Percentiles rank a stretch among this genome's conserved stretches.
These are phyloP conservation scores for Magnolia kwangsiensis DNA, from an alignment of 164 flowering plant genomes.

Conservation along the genomic window DNA sequence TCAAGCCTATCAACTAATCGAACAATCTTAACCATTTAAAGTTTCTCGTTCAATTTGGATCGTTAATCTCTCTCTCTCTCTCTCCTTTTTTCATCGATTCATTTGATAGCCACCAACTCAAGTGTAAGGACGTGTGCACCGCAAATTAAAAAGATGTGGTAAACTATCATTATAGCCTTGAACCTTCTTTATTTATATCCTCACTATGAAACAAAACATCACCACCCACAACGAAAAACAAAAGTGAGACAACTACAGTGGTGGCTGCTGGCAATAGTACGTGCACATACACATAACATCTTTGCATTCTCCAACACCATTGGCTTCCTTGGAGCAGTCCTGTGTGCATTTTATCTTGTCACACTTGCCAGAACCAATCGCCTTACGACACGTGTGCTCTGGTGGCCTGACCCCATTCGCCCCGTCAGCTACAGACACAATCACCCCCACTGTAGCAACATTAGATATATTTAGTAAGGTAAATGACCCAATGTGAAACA, in stretches of 20 bases:
- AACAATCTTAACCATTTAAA: too few species aligned
- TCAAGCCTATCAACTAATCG: too few species aligned
- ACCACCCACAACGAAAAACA: too few species aligned
- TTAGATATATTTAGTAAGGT: not conserved
- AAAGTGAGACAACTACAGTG: not conserved
- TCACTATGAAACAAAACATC: not conserved
- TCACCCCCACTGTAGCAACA: not conserved
- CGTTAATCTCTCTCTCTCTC: too few species aligned
- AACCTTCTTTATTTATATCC: not conserved
- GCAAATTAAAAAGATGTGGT: not conserved
- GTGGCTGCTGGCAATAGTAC: not conserved
- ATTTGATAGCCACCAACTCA: too few species aligned
- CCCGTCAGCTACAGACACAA: not conserved
- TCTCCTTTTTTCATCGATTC: too few species aligned
- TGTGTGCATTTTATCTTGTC: not conserved
- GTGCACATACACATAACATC: not conserved
- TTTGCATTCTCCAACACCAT: not conserved
- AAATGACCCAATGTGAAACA: too few species aligned
- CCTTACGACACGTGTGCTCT: not conserved
- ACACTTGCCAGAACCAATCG: not conserved
- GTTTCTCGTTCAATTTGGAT: too few species aligned
- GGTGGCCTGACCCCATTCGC: not conserved
- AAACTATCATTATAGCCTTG: not conserved
- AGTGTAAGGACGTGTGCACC: too few species aligned
- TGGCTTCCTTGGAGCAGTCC: not conserved